Evolutionary conservation across 192 early-diverging fungal species (phyloP).

Genomic region (Coemansia sp.): DNA sequence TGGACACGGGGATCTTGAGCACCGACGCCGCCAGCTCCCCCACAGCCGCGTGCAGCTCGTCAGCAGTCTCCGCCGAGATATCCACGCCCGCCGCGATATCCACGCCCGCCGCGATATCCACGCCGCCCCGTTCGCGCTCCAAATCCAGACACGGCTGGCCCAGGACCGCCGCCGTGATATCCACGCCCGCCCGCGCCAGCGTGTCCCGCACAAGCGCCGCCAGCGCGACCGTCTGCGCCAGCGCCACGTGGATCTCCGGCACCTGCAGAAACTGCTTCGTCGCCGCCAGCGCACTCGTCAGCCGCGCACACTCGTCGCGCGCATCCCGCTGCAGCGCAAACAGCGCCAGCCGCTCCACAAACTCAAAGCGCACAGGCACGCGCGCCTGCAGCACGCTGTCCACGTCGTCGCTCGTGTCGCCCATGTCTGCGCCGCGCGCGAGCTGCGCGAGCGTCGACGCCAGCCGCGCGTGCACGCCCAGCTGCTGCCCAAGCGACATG

Average conservation of each 20-base stretch:
- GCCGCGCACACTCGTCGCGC: slow-evolving; percentile 17
- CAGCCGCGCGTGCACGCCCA: slow-evolving; percentile 19
- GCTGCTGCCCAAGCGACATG: slow-evolving; percentile 12
- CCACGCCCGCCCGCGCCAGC: slow-evolving; percentile 12
- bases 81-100: too few relatives aligned
- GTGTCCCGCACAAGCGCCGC: slow-evolving; percentile 28
- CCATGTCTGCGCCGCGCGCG: slow-evolving; percentile 1
- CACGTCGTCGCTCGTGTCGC: slow-evolving; percentile 15
- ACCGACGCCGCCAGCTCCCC: slow-evolving; percentile 20
- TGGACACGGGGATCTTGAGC: slow-evolving; percentile 22
- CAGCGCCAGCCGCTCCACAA: slow-evolving; percentile 26
- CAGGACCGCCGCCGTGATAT: too few relatives aligned
- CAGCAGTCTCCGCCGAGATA: slow-evolving; percentile 8
- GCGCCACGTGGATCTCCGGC: slow-evolving; percentile 32
- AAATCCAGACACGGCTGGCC: too few relatives aligned
- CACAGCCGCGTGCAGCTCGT: slow-evolving; percentile 15
- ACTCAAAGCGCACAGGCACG: slow-evolving; percentile 37
- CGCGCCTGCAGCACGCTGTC: slow-evolving; percentile 18
- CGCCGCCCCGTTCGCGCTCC: neutral
- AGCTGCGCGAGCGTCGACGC: slow-evolving; percentile 16
- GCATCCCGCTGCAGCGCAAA: slow-evolving; percentile 21
- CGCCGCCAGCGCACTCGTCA: slow-evolving; percentile 21
- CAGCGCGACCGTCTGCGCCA: slow-evolving; percentile 33
- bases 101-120: neutral
- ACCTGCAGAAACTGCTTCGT: slow-evolving; percentile 41